phyloP scores from a whole-genome alignment of 31 red algal species.

The Asparagopsis taxiformis region DNA sequence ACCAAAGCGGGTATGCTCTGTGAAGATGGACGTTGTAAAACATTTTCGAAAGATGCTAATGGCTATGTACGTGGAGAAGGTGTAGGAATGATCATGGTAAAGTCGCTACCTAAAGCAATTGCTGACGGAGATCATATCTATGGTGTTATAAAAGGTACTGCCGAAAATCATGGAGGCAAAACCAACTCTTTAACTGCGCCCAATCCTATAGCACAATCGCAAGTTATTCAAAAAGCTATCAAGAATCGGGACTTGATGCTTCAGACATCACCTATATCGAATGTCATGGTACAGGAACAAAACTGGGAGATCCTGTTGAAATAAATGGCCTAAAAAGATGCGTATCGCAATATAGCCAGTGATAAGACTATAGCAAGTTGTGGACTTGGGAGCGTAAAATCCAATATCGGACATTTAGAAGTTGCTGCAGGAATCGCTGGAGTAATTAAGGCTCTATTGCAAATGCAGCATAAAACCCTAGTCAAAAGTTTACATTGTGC shows the following conservation, averaged over 20 bases:
- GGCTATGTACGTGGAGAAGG: background rate
- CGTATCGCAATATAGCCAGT: background rate
- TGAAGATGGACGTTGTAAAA: background rate
- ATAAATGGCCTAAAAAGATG: background rate
- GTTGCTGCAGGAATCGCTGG: background rate
- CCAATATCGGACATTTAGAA: background rate
- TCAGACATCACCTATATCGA: background rate
- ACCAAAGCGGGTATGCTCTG: background rate
- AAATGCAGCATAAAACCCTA: background rate
- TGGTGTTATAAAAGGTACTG: background rate
- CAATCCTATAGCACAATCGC: background rate
- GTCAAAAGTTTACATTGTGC: background rate
- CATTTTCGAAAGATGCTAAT: background rate
- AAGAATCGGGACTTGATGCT: background rate
- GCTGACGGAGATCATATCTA: background rate
- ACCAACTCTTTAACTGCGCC: background rate
- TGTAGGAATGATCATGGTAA: background rate
- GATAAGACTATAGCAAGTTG: background rate
- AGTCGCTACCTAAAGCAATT: background rate
- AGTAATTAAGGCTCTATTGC: background rate
- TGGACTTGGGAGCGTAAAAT: background rate
- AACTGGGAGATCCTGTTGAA: background rate
- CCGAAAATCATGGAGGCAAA: background rate
- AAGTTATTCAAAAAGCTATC: background rate
- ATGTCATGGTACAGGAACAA: background rate